phyloP scores from a whole-genome alignment of 2,329 filamentous ascomycete genomes.

The Colletotrichum abscissum region DNA sequence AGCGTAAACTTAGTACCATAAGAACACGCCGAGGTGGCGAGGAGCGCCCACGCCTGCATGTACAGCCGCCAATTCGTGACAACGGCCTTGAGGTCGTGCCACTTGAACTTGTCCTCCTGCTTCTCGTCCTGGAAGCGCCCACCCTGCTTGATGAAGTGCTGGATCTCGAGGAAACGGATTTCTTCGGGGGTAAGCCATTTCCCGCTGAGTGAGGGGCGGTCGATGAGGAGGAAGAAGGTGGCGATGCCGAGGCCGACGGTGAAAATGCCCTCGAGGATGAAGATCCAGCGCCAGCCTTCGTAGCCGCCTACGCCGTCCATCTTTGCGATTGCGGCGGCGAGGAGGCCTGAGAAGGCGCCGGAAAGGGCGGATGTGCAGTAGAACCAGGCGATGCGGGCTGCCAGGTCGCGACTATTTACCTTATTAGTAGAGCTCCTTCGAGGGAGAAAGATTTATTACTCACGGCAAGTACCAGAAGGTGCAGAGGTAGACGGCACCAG shows the following conservation, averaged over 20 bases:
- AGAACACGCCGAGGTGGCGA: conserved; percentile 41
- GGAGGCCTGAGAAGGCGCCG: conserved; percentile 71
- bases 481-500: conserved; percentile 43
- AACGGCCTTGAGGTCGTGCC: conserved; percentile 41
- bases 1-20: conserved; percentile 40
- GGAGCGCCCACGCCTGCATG: conserved; percentile 42
- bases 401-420: too few relatives aligned
- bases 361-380: conserved; percentile 46
- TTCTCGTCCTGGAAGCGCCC: conserved; percentile 39
- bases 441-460: too few relatives aligned
- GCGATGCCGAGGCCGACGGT: conserved; percentile 54
- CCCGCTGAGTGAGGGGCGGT: conserved; percentile 48
- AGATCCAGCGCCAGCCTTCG: conserved; percentile 68
- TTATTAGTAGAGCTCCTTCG: too few relatives aligned
- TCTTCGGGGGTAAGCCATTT: conserved; percentile 50
- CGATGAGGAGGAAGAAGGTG: conserved; percentile 54
- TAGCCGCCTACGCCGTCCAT: conserved; percentile 62
- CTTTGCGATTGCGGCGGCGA: conserved; percentile 69
- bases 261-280: conserved; percentile 49
- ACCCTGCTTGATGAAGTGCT: conserved; percentile 46
- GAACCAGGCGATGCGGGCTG: conserved; percentile 42
- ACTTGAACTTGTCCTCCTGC: conserved; percentile 36
- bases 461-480: conserved; percentile 49
- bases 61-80: conserved; percentile 46
- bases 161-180: conserved; percentile 45